Conservation (phyloP, 371 early-diverging fungal genomes). For the Catenaria anguillulae region DNA sequence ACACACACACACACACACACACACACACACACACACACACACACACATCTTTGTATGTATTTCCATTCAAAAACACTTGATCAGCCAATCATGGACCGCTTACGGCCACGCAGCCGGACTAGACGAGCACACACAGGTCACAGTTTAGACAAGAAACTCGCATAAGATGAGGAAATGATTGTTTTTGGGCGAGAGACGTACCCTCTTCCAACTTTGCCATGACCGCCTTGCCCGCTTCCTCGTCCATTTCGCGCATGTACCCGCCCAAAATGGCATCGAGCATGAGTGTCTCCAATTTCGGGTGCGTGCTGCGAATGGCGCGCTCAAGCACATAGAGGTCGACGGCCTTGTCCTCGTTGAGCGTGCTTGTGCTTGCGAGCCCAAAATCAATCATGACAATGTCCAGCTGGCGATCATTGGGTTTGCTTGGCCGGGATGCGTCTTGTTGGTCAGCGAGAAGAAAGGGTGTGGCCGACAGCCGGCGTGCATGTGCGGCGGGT, state of each 20-base stretch:
- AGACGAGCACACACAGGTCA: conserved; percentile 1
- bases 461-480: not conserved
- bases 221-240: conserved; percentile 33
- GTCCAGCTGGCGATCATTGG: too few species aligned
- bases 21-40: too few species aligned
- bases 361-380: conserved; percentile 61
- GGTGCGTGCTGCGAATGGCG: conserved; percentile 83
- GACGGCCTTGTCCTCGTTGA: conserved; percentile 97
- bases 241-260: conserved; percentile 38
- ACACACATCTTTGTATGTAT: too few species aligned
- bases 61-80: too few species aligned
- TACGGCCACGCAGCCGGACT: conserved; percentile 81
- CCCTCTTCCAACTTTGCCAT: conserved; percentile 71
- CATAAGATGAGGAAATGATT: conserved; percentile 3
- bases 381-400: conserved; percentile 92
- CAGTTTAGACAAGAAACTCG: not conserved
- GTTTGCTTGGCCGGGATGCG: too few species aligned
- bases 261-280: conserved; percentile 52
- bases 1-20: too few species aligned
- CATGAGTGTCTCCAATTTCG: conserved; percentile 47
- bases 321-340: conserved; percentile 98
- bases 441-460: too few species aligned
- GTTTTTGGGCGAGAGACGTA: conserved; percentile 26
- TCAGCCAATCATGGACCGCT: conserved; percentile 78
- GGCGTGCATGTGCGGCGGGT: too few species aligned